Base-by-base conservation (phyloP, 176 grass and related monocot species). In the Cocos nucifera region DNA sequence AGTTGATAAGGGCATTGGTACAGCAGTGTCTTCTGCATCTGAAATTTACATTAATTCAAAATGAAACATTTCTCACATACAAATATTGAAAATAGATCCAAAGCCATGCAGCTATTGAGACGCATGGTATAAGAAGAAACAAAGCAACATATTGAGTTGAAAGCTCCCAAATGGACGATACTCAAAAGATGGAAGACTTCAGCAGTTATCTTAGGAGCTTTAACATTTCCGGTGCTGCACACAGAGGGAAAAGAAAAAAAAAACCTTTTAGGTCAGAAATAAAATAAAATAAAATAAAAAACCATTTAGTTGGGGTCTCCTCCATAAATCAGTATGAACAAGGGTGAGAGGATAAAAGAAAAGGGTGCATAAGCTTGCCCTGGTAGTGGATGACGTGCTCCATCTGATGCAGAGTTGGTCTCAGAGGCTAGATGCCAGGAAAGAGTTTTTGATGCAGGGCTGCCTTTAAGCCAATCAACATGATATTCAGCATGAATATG, bases 351-450 rank as follows among this genome's bases (percentile, higher is more conserved):
- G 35, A 44, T 44, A 44, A 44, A 44, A 12, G 35, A 44, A 44
- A 44, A 44, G 3, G 10, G 9, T 12, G 28, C 35, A 48, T 7
- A 61, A 65, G 54, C 72, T 85, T 86, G 79, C 93, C 35, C 49
- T 22, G 53, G 23, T 62, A 77, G 70, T 70, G 73, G 32, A 39
- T 67, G 78, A 61, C 51, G n/a, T 70, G 71, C 48, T 62, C 69
- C 72, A 67, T 65, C 78, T 52, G 63, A 71, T 75, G 78, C 76
- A 67, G 82, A 54, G 68, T 79, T 82, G 23, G 66, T 81, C 65
- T 98, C 93, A 19, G 88, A 75, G 78, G 85, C 84, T 73, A 92
- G 79, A 75, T 83, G 82, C 93, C 93, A 98, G 61, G 78, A 82
- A 76, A 98, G 93, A 69, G 88, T 92, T 65, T 92, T 98, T 57